Evolutionary conservation across 2,329 filamentous ascomycete species (phyloP), one percentile per base, ranked within the genome.

Genomic region (Tetracladium maxilliforme): DNA sequence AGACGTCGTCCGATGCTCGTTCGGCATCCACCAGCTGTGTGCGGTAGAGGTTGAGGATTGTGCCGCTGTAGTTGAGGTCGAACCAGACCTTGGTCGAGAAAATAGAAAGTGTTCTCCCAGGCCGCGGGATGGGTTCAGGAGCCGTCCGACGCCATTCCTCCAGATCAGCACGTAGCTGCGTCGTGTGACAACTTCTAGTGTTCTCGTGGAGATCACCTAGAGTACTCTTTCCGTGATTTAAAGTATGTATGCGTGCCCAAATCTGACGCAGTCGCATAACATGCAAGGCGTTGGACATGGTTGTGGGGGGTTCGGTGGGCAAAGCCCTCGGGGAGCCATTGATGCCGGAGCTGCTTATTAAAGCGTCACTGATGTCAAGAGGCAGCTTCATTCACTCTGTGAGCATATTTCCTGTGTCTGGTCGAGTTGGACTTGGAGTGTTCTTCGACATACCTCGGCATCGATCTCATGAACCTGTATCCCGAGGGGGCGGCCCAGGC

Each of bases 31-130:
- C n/a, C n/a, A 21, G 16, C 14, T 26, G 24, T 20, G 17, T 14
- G 2, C 49, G 41, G 25, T 55, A 52, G 3, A 56, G 34, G 4
- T 54, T 33, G 5, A 56, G 35, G 13, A 56, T 44, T 2, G 49
- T 47, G 28, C 55, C 43, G 27, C 52, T 33, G 23, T 54, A 54
- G 2, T 45, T 47, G 2, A 55, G 36, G 4, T 40, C 30, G 23
- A 55, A 56, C 51, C 51, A 55, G 9, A 45, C 41, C 6, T 30
- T 30, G 1, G 50, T 51, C 1, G 48, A 42, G 29, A 51, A 56
- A 3, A 49, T 42, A 1, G 44, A 44, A 4, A 44, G 28, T 6
- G 33, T n/a, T n/a, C n/a, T n/a, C n/a, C n/a, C n/a, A n/a, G n/a
- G n/a, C n/a, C n/a, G n/a, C n/a, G n/a, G n/a, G n/a, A n/a, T n/a